Percentiles rank a stretch among this genome's conserved stretches.
These are phyloP conservation scores for Crithidia sp. DNA, from an alignment of 208 protist genomes.

Conservation along the genomic window DNA sequence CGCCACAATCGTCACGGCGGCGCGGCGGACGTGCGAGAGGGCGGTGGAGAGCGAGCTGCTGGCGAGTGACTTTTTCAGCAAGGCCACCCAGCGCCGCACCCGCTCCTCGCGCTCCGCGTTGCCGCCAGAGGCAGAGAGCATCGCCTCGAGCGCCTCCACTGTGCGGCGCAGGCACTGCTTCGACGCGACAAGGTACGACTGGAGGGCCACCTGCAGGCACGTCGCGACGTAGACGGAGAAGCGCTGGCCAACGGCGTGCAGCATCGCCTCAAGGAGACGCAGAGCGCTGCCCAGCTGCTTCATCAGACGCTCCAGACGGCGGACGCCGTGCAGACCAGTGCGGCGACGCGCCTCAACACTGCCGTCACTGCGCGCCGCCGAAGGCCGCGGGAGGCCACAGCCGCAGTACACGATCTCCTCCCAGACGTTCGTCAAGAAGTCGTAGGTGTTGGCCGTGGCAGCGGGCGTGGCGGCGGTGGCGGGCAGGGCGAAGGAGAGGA, in stretches of 20 bases:
- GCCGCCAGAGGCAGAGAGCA: not conserved
- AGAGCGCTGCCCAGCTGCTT: constrained; percentile 64
- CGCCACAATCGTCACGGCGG: constrained; percentile 51
- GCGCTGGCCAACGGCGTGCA: constrained; percentile 66
- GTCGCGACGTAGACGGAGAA: constrained; percentile 71
- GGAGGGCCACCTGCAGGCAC: constrained; percentile 66
- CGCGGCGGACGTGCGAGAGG: constrained; percentile 60
- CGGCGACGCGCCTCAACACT: constrained; percentile 19
- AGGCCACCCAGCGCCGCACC: constrained; percentile 26
- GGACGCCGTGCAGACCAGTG: constrained; percentile 32
- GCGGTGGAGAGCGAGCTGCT: constrained; percentile 48
- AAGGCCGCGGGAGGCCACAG: constrained; percentile 27
- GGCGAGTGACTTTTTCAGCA: constrained; percentile 37
- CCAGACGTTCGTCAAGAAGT: constrained; percentile 41
- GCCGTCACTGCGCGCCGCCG: not conserved
- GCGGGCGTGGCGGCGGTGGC: constrained; percentile 3
- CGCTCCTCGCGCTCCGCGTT: constrained; percentile 10
- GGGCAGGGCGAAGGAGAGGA: constrained; percentile 64
- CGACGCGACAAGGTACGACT: constrained; percentile 81
- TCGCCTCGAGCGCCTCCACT: constrained; percentile 29
- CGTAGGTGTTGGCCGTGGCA: not conserved
- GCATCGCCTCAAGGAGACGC: constrained; percentile 66
- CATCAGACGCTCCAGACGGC: constrained; percentile 65
- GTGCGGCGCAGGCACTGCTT: constrained; percentile 52
- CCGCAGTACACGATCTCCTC: constrained; percentile 28